Evolutionary conservation across 1,284 basidiomycete genomes (phyloP).

Genomic region (Ustilago trichophora): DNA sequence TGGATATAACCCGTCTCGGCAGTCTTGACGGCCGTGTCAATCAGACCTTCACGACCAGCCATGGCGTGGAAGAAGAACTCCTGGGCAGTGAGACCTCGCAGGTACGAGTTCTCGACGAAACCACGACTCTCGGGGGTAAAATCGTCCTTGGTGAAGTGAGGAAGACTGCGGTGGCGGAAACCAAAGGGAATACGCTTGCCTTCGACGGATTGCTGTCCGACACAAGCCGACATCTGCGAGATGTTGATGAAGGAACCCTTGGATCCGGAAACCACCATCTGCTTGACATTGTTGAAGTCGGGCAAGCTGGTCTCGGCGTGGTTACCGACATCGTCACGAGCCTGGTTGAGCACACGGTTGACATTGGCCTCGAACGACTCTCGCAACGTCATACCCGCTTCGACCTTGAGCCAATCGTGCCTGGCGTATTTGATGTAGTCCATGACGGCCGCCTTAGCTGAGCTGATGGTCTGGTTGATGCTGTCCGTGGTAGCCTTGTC

Average conservation of each 20-base stretch:
- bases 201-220: constrained; percentile 97
- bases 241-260: constrained; percentile 96
- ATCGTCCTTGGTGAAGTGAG: constrained; percentile 98
- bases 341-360: constrained; percentile 89
- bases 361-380: constrained; percentile 96
- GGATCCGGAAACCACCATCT: constrained; percentile 99
- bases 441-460: constrained; percentile 74
- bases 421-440: constrained; percentile 62
- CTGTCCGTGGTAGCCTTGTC: constrained; percentile 82
- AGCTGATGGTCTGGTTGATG: constrained; percentile 84
- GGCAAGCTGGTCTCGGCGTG: constrained; percentile 95
- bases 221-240: constrained; percentile 99
- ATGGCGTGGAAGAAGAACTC: constrained; percentile 99
- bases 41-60: constrained; percentile 98
- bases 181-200: constrained; percentile 98
- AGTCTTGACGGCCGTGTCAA: constrained; percentile 99
- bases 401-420: constrained; percentile 63
- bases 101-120: constrained; percentile 99
- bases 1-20: constrained; percentile 99
- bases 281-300: constrained; percentile 99
- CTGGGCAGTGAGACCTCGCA: constrained; percentile 94
- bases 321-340: constrained; percentile 94
- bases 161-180: constrained; percentile 93
- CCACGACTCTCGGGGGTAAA: constrained; percentile 98
- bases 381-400: constrained; percentile 95